Evolutionary conservation across 2,329 filamentous ascomycete species (phyloP), one percentile per base, ranked within the genome.

Genomic region (Penicillium sp.): DNA sequence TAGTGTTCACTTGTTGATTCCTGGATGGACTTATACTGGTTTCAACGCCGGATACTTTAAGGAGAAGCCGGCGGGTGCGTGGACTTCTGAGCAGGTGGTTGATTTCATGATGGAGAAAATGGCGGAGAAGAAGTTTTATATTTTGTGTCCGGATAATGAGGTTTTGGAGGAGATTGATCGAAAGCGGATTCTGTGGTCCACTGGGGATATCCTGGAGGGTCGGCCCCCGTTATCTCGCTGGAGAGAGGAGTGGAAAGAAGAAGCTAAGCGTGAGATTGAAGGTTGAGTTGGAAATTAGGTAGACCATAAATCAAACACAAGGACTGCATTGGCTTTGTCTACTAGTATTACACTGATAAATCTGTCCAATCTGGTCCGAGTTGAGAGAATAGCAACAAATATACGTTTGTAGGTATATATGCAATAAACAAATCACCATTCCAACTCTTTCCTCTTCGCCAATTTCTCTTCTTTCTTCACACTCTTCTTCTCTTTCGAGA

Each of bases 361-460:
- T 27, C 25, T 27, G 25, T 7, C 25, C 7, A 27, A 27, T 27
- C 8, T 27, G 25, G 25, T 27, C 1, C 7, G 25, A 27, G 25
- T 27, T 27, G 1, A 8, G 7, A 27, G 25, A 27, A 27, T 27
- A 27, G 6, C 25, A 27, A 8, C 25, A 8, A 27, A 27, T 27
- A 29, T 33, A 33, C 6, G 31, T 33, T 13, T 33, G 31, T 15
- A 33, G 31, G 13, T 33, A 33, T 2, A 6, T 33, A 13, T 6
- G 3, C 21, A 23, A 8, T 13, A 15, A 17, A 27, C 15, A 43
- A 33, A 44, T 63, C 50, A 67, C 63, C 61, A 66, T 27, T 63
- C 65, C 27, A 65, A 51, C 31, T 63, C 55, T 51, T 60, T 61
- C 45, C 31, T 55, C 31, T 54, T 43, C 25, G n/a, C 19, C 35